Base-by-base conservation (phyloP, 352 stramenopile species). In the Vaucheria bursata region DNA sequence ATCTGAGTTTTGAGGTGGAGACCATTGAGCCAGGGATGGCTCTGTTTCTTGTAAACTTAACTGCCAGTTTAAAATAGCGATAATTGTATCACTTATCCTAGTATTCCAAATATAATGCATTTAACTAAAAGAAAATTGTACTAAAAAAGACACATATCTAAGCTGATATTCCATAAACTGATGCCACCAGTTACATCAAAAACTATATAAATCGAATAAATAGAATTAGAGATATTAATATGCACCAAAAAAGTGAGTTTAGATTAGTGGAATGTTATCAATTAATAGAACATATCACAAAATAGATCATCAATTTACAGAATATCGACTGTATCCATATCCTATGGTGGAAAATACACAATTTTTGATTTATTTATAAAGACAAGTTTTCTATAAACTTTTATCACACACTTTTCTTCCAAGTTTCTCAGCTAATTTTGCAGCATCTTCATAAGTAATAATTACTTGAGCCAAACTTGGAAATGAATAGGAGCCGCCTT, bases 401-500 rank as follows among this genome's bases (percentile, higher is more conserved):
- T 64, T 71, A 29, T 8, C n/a, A 74, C 68, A 29, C 32, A 52
- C 68, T 2, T 68, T 18, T 68, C 39, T 74, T 29, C 65, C 25
- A 12, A 52, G 68, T n/a, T 7, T n/a, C 68, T 6, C n/a, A 73
- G n/a, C 1, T 35, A 25, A 32, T 45, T 49, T 12, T 67, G 33
- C 36, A 4, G 40, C 67, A 1, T 76, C 75, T 68, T 80, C 33
- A 39, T 71, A 74, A 18, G 75, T 66, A 8, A 80, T 53, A 18
- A 80, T 78, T 1, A 70, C n/a, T 34, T 45, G 68, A 18, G 38
- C 75, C n/a, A 80, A 49, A 5, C 69, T 75, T 8, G 77, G 77
- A 39, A 83, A 83, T 31, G 77, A 53, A 65, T 81, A 79, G 7
- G 77, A 72, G 0, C 65, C 49, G 34, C 72, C 45, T 37, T 39